Percentiles rank a stretch among this genome's conserved stretches.
These are phyloP conservation scores for Blastomyces parvus DNA, from an alignment of 2,329 filamentous ascomycete species.

Conservation along the genomic window DNA sequence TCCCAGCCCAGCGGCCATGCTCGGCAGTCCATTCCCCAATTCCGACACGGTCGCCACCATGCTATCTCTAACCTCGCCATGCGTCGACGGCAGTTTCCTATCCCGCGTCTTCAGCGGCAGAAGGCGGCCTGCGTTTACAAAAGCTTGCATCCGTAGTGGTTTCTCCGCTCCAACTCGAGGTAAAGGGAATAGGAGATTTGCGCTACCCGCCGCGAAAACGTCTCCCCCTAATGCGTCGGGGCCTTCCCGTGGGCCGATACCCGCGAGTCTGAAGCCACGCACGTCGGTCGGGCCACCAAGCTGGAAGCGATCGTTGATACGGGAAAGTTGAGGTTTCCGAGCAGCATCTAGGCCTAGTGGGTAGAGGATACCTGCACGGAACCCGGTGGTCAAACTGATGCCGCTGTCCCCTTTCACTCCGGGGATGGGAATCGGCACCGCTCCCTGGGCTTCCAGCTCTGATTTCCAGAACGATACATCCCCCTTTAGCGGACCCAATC, in stretches of 20 bases:
- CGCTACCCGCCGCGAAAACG: conserved; percentile 78
- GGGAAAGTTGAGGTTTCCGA: conserved; percentile 54
- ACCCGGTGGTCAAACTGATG: conserved; percentile 69
- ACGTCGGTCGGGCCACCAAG: conserved; percentile 92
- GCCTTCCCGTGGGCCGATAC: conserved; percentile 80
- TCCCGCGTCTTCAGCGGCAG: conserved; percentile 59
- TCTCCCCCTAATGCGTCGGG: conserved; percentile 82
- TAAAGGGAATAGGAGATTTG: conserved; percentile 75
- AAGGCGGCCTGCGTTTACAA: conserved; percentile 80
- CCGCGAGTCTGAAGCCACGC: conserved; percentile 81
- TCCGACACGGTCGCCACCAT: conserved; percentile 55
- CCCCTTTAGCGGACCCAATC: conserved; percentile 70
- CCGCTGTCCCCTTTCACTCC: conserved; percentile 58
- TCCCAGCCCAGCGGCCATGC: conserved; percentile 75
- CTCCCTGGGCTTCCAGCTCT: conserved; percentile 73
- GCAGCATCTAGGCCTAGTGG: conserved; percentile 58
- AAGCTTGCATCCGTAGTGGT: conserved; percentile 77
- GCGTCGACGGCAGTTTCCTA: conserved; percentile 40
- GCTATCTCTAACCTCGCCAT: conserved; percentile 37
- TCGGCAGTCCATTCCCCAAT: conserved; percentile 66
- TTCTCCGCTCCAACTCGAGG: conserved; percentile 73
- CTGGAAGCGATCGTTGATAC: conserved; percentile 89
- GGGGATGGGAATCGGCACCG: conserved; percentile 63
- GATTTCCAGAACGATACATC: conserved; percentile 92
- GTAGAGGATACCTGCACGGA: conserved; percentile 74